Evolutionary conservation across 106 monocot genomes (phyloP).

Genomic region (Dioscorea dumetorum): DNA sequence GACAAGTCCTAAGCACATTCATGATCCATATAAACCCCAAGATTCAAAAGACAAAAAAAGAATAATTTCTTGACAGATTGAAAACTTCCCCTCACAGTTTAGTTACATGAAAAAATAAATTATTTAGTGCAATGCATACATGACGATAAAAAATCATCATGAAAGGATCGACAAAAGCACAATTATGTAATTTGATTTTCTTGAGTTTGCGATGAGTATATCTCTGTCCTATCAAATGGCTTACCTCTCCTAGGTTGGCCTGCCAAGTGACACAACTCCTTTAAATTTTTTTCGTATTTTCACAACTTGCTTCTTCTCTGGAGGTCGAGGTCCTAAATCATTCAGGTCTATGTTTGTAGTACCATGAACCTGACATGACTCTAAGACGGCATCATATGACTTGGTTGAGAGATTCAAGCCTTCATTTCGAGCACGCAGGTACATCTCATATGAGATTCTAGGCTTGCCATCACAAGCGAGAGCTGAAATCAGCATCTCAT

Average conservation of each 20-base stretch:
- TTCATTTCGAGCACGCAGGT: conserved; percentile 42
- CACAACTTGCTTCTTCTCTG: conserved; percentile 31
- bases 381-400: conserved; percentile 59
- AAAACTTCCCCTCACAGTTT: too few relatives aligned
- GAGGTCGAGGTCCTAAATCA: conserved; percentile 49
- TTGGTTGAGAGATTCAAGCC: conserved; percentile 55
- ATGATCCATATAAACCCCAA: too few relatives aligned
- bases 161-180: too few relatives aligned
- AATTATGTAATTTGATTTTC: conserved; percentile 12
- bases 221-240: conserved; percentile 37
- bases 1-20: too few relatives aligned
- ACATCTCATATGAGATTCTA: conserved; percentile 80
- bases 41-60: too few relatives aligned
- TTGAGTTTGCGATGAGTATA: conserved; percentile 13
- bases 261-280: conserved; percentile 34
- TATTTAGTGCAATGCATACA: too few relatives aligned
- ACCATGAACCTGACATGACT: conserved; percentile 32
- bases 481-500: conserved; percentile 73
- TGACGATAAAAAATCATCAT: too few relatives aligned
- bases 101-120: too few relatives aligned
- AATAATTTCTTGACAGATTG: too few relatives aligned
- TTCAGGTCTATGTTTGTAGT: conserved; percentile 31
- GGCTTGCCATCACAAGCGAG: conserved; percentile 54
- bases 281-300: conserved; percentile 31
- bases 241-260: conserved; percentile 38